Evolutionary conservation across 176 grass and related monocot genomes (phyloP), one percentile per base, ranked within the genome.

Genomic region (Areca catechu): DNA sequence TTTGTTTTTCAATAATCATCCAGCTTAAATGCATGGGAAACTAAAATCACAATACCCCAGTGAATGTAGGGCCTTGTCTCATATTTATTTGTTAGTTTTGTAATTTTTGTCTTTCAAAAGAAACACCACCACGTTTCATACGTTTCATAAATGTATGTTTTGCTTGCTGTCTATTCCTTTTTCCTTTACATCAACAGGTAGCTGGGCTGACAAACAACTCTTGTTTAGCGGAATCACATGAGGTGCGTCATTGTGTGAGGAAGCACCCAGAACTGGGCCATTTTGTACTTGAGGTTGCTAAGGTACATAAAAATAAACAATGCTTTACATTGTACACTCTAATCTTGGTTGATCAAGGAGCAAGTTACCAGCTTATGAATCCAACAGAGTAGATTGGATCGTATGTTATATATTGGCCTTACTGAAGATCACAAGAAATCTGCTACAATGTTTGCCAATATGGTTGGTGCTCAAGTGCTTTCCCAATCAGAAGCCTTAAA

Each of bases 201-300:
- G 78, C 94, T 54, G 94, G 94, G 54, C 52, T 98, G 71, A 98
- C 88, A 43, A 93, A 98, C 71, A 98, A 98, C 68, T 98, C 94
- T 66, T 83, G 83, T 64, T 85, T 77, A 9, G 12, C 57, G 48
- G 76, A 81, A 63, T 80, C 84, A 71, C 81, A 98, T 25, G 73
- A 79, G 67, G 84, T 98, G 63, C 88, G 84, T 5, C 73, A 78
- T 54, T 98, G 94, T 83, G 81, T 93, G 18, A 78, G 71, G 65
- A 83, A 76, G 74, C 60, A 98, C 71, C 80, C 81, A 71, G 55
- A 71, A 71, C 84, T 98, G 75, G 94, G 94, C 22, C 81, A 19
- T 43, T 67, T 85, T 60, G 88, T 98, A 16, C 88, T 98, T 73
- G 62, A 89, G 50, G 84, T 93, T 61, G 94, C 94, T 75, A 98